A percentile compares a stretch with the other conserved stretches of the same genome.
Conservation (phyloP, 2,329 filamentous ascomycete genomes). For the Xylaria sp. region DNA sequence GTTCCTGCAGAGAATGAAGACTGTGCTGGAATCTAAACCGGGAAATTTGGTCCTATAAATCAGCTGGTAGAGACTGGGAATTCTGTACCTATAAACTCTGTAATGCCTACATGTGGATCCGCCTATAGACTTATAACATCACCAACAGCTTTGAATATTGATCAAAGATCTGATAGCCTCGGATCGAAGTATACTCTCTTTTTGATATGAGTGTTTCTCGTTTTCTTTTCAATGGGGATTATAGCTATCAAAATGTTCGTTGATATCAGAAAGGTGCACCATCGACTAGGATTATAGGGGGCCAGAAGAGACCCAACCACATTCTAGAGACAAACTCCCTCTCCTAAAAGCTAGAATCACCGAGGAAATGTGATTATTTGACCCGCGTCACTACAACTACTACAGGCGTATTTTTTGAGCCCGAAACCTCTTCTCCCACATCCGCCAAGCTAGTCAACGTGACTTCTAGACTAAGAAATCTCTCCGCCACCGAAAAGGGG, state of each 20-base stretch:
- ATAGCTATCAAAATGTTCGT: background rate
- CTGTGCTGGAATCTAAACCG: conserved; percentile 82
- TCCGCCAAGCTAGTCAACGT: background rate
- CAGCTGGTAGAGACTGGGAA: conserved; percentile 15
- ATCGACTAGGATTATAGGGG: too few species aligned
- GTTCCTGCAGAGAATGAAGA: conserved; percentile 89
- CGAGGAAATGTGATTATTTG: too few species aligned
- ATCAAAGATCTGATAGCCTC: background rate
- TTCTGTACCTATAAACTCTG: conserved; percentile 43
- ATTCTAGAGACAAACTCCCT: too few species aligned
- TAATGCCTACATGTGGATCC: conserved; percentile 32
- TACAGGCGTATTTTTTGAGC: too few species aligned
- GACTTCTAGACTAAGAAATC: too few species aligned
- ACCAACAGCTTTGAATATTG: conserved; percentile 23
- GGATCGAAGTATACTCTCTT: background rate
- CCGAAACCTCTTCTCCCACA: background rate
- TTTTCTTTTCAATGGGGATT: background rate
- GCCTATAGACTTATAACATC: conserved; percentile 43
- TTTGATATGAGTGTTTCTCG: background rate
- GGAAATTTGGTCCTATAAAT: conserved; percentile 74
- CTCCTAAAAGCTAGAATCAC: too few species aligned
- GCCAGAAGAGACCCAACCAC: too few species aligned
- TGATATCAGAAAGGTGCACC: too few species aligned
- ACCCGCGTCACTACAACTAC: too few species aligned
- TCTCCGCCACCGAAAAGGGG: background rate